phyloP scores from a whole-genome alignment of 805 yeast species.

The Starmera pachycereana region DNA sequence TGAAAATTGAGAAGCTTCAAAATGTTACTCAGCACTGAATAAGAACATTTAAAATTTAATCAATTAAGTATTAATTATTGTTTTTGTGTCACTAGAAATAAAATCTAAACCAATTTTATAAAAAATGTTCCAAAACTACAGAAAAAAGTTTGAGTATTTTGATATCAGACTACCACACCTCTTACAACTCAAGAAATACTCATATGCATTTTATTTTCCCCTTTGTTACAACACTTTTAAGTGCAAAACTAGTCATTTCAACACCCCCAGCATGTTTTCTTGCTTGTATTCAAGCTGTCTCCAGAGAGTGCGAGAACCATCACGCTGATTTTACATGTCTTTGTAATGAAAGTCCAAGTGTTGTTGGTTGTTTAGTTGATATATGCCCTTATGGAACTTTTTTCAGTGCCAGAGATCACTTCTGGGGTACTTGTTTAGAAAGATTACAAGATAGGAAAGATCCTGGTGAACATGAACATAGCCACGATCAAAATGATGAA shows the following conservation, averaged over 20 bases:
- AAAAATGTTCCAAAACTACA: too few relatives aligned
- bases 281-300: conserved; percentile 28
- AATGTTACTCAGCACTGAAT: too few relatives aligned
- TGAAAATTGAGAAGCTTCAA: too few relatives aligned
- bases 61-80: too few relatives aligned
- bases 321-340: conserved; percentile 30
- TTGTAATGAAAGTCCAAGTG: conserved; percentile 26
- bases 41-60: too few relatives aligned
- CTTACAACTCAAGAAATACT: too few relatives aligned
- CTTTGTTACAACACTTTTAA: background rate
- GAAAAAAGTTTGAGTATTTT: too few relatives aligned
- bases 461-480: background rate
- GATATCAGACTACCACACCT: too few relatives aligned
- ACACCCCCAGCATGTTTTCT: conserved; percentile 45
- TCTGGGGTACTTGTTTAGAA: conserved; percentile 33
- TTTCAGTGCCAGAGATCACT: conserved; percentile 37
- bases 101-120: too few relatives aligned
- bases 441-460: conserved; percentile 6
- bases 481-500: conserved; percentile 2
- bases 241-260: conserved; percentile 11
- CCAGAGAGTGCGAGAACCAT: conserved; percentile 23
- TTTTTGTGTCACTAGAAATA: too few relatives aligned
- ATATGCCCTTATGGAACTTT: conserved; percentile 34
- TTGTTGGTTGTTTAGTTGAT: conserved; percentile 35
- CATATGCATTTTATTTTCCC: too few relatives aligned